A percentile compares a stretch with the other conserved stretches of the same genome.
phyloP scores from a whole-genome alignment of 2,329 filamentous ascomycete species.

The Neopestalotiopsis sp. region DNA sequence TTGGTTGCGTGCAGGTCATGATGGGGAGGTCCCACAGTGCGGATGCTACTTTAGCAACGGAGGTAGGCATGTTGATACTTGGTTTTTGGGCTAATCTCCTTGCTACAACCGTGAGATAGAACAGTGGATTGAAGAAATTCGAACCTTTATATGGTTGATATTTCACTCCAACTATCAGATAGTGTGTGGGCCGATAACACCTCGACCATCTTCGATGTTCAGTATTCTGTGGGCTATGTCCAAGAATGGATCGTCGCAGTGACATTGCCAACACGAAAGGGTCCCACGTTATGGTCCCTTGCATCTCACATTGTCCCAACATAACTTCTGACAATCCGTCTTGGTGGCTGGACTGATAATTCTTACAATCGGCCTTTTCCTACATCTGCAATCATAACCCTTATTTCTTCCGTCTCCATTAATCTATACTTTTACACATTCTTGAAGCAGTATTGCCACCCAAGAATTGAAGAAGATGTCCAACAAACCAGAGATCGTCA shows the following conservation, averaged over 20 bases:
- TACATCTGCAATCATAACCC: too few relatives aligned
- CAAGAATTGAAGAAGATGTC: conserved; percentile 21
- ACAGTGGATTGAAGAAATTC: background rate
- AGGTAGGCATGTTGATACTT: background rate
- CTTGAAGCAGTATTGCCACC: background rate
- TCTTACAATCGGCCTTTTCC: too few relatives aligned
- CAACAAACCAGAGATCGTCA: conserved; percentile 23
- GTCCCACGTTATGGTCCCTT: too few relatives aligned
- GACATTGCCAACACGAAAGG: too few relatives aligned
- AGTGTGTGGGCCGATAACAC: background rate
- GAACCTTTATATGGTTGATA: background rate
- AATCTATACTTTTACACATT: background rate
- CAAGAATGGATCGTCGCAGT: too few relatives aligned
- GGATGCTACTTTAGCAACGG: too few relatives aligned
- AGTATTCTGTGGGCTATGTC: too few relatives aligned
- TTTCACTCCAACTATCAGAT: background rate
- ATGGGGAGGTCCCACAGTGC: background rate
- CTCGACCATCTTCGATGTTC: conserved; percentile 8
- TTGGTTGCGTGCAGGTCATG: background rate
- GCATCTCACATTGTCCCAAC: too few relatives aligned
- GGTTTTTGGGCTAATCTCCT: background rate
- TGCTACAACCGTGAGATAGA: background rate
- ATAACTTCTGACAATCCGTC: too few relatives aligned
- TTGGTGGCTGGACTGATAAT: too few relatives aligned
- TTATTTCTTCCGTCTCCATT: background rate